These are phyloP conservation scores for Penicillium cinerascens DNA, from an alignment of 495 filamentous ascomycete species.

Conservation along the genomic window DNA sequence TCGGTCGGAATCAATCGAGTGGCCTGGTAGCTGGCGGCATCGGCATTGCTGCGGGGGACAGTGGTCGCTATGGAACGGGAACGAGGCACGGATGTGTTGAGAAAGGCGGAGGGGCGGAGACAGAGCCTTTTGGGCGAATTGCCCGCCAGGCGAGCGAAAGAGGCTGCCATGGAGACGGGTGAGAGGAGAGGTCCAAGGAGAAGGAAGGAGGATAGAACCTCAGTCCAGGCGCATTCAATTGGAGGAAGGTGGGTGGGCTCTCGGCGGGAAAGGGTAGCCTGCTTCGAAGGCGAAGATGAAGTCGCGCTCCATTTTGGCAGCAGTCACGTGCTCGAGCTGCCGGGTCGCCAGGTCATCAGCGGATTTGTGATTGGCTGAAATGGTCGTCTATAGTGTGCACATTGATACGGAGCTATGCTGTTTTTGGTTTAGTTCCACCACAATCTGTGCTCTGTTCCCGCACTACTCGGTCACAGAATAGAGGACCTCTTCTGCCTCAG, in stretches of 20 bases:
- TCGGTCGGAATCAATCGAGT: conserved; percentile 60
- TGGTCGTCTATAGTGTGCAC: conserved; percentile 18
- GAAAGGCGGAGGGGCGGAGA: conserved; percentile 46
- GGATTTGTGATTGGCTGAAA: conserved; percentile 29
- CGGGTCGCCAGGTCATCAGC: conserved; percentile 41
- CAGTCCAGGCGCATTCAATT: conserved; percentile 44
- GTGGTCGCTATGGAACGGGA: conserved; percentile 68
- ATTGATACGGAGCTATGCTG: background rate
- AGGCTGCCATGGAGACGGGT: conserved; percentile 56
- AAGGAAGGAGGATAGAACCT: conserved; percentile 33
- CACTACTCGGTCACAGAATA: conserved; percentile 13
- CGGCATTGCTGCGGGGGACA: conserved; percentile 58
- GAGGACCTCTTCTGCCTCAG: conserved; percentile 24
- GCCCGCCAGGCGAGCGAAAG: conserved; percentile 61
- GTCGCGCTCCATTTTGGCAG: conserved; percentile 41
- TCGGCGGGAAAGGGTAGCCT: conserved; percentile 32
- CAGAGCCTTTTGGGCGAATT: conserved; percentile 63
- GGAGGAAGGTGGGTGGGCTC: conserved; percentile 29
- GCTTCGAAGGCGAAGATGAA: conserved; percentile 32
- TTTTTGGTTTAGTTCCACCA: background rate
- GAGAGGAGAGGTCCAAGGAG: conserved; percentile 23
- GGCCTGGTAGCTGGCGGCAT: conserved; percentile 52
- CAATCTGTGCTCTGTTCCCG: background rate
- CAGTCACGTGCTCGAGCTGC: conserved; percentile 37
- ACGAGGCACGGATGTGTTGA: conserved; percentile 38